These are phyloP conservation scores for Hylodesmum podocarpum DNA, from an alignment of 306 rosid species.

Conservation along the genomic window DNA sequence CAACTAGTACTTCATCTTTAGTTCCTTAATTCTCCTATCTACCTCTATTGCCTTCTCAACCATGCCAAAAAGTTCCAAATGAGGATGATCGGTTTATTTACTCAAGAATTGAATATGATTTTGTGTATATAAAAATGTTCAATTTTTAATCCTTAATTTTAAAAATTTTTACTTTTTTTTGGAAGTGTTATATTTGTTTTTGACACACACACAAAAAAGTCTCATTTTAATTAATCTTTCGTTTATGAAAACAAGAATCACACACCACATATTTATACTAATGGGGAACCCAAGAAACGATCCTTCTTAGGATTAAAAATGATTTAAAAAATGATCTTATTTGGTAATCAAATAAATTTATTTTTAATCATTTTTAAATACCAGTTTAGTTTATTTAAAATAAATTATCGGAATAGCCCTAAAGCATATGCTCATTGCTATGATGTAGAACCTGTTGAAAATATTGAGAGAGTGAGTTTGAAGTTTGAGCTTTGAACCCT, in stretches of 20 bases:
- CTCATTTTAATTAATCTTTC: too few species aligned
- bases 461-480: not conserved
- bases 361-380: too few species aligned
- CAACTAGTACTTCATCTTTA: not conserved
- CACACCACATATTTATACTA: too few species aligned
- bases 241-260: too few species aligned
- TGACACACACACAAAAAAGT: too few species aligned
- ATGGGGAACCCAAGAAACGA: not conserved
- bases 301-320: not conserved
- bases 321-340: not conserved
- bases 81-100: not conserved
- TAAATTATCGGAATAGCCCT: too few species aligned
- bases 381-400: too few species aligned
- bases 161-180: not conserved
- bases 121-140: not conserved
- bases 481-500: not conserved
- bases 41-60: not conserved
- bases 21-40: not conserved
- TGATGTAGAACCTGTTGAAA: not conserved
- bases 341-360: too few species aligned
- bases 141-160: not conserved
- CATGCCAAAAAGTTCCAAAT: not conserved
- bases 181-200: not conserved
- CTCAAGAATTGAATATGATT: not conserved
- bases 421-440: not conserved